These are phyloP conservation scores for Fragilariopsis cylindrus DNA, from an alignment of 108 stramenopile species.

Conservation along the genomic window DNA sequence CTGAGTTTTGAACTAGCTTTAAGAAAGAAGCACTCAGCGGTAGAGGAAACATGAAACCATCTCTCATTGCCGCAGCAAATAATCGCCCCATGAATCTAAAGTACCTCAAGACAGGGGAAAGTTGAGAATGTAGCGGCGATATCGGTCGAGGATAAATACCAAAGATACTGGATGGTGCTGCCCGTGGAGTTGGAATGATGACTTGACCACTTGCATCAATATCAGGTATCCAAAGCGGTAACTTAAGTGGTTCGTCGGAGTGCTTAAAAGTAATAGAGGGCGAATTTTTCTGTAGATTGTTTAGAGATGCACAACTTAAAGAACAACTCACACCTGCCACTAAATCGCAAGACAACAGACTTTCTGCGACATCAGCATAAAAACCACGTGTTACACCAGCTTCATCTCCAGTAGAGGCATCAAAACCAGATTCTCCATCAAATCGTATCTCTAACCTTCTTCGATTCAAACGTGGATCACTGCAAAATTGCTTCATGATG, in stretches of 20 bases:
- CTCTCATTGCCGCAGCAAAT: slow-evolving; percentile 55
- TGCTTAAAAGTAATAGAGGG: neutral
- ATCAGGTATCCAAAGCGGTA: slow-evolving; percentile 59
- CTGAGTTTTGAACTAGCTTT: slow-evolving; percentile 39
- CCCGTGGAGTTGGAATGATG: slow-evolving; percentile 54
- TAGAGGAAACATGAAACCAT: slow-evolving; percentile 52
- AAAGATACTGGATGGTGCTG: slow-evolving; percentile 29
- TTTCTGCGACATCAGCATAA: slow-evolving; percentile 58
- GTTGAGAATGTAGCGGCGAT: slow-evolving; percentile 28
- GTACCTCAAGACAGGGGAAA: slow-evolving; percentile 20
- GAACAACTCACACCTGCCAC: slow-evolving; percentile 31
- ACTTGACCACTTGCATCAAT: slow-evolving; percentile 44
- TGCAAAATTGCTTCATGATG: slow-evolving; percentile 44
- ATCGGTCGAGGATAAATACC: slow-evolving; percentile 53
- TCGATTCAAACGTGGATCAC: slow-evolving; percentile 17
- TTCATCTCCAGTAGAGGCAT: slow-evolving; percentile 54
- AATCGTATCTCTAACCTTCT: slow-evolving; percentile 53
- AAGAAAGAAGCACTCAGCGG: slow-evolving; percentile 50
- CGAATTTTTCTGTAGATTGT: neutral
- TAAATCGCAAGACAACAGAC: slow-evolving; percentile 33
- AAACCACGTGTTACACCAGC: slow-evolving; percentile 62
- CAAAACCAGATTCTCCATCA: slow-evolving; percentile 60
- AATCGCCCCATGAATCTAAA: slow-evolving; percentile 55
- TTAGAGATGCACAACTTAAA: slow-evolving; percentile 2
- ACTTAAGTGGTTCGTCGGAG: neutral